A percentile compares a stretch with the other conserved stretches of the same genome.
These are phyloP conservation scores for Trifolium fragiferum DNA, from an alignment of 306 rosid species.

Conservation along the genomic window DNA sequence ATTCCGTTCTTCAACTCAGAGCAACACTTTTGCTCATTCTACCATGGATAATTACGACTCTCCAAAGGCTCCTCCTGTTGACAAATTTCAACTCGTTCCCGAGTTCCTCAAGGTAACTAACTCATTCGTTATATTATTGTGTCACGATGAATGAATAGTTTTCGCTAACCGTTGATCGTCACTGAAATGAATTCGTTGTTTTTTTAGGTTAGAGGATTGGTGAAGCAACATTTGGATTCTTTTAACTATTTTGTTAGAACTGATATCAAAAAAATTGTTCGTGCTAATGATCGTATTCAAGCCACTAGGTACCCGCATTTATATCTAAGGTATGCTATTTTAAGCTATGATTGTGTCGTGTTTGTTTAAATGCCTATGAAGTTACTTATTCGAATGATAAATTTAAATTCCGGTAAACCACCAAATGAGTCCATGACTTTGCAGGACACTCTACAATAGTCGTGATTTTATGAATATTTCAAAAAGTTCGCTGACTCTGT, in stretches of 20 bases:
- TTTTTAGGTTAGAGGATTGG: conserved; percentile 81
- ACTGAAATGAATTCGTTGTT: not conserved
- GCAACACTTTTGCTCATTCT: too few species aligned
- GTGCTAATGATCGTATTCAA: conserved; percentile 61
- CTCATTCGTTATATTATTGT: not conserved
- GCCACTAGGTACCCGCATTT: conserved; percentile 51
- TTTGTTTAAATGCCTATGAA: not conserved
- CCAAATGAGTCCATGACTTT: too few species aligned
- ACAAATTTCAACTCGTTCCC: conserved; percentile 84
- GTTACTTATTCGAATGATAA: not conserved
- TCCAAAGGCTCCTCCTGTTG: conserved; percentile 79
- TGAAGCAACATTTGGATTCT: conserved; percentile 93
- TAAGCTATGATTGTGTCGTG: not conserved
- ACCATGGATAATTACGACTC: conserved; percentile 56
- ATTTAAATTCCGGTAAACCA: too few species aligned
- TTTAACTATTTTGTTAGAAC: conserved; percentile 78
- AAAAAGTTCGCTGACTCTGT: too few species aligned
- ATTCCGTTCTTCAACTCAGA: too few species aligned
- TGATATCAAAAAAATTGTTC: conserved; percentile 75
- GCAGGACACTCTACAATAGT: too few species aligned
- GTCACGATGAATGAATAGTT: not conserved
- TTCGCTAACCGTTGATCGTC: not conserved
- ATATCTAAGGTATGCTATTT: conserved; percentile 55
- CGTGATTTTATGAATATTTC: too few species aligned
- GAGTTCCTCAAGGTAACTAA: conserved; percentile 74